Conservation (phyloP, 805 yeast species). For the Kodamaea kakaduensis region DNA sequence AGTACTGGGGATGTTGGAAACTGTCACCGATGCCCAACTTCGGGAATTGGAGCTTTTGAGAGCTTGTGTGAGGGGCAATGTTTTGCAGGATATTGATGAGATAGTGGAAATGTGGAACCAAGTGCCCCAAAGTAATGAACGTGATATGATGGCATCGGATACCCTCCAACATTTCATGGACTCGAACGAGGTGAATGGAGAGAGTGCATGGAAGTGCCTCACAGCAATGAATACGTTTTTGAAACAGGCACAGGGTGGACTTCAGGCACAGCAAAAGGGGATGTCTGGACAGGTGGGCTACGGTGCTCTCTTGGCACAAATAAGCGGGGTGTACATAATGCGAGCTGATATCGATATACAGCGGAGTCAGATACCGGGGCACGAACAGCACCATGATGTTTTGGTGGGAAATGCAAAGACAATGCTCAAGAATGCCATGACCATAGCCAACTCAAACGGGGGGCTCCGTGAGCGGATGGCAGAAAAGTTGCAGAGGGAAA, state of each 20-base stretch:
- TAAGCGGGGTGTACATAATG: conserved; percentile 44
- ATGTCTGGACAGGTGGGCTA: conserved; percentile 19
- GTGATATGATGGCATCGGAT: conserved; percentile 40
- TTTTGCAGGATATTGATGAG: conserved; percentile 20
- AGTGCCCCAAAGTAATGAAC: conserved; percentile 29
- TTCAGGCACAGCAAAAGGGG: conserved; percentile 13
- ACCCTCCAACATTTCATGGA: conserved; percentile 43
- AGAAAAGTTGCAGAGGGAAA: conserved; percentile 41
- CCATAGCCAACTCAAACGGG: conserved; percentile 42
- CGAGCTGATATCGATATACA: conserved; percentile 52
- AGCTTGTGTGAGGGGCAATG: conserved; percentile 26
- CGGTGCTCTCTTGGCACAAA: conserved; percentile 31
- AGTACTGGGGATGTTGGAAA: conserved; percentile 22
- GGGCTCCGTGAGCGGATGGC: conserved; percentile 47
- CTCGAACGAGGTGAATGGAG: conserved; percentile 20
- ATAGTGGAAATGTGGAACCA: conserved; percentile 34
- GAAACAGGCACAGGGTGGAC: conserved; percentile 36
- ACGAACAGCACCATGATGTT: conserved; percentile 22
- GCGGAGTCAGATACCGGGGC: conserved; percentile 33
- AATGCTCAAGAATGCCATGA: conserved; percentile 44
- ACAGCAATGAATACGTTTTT: conserved; percentile 33
- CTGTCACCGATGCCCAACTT: conserved; percentile 24
- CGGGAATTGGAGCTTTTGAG: conserved; percentile 31
- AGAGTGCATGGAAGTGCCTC: conserved; percentile 37
- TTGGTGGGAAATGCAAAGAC: conserved; percentile 39